phyloP scores from a whole-genome alignment of 768 basidiomycete species.

The Boletellus ananiceps region DNA sequence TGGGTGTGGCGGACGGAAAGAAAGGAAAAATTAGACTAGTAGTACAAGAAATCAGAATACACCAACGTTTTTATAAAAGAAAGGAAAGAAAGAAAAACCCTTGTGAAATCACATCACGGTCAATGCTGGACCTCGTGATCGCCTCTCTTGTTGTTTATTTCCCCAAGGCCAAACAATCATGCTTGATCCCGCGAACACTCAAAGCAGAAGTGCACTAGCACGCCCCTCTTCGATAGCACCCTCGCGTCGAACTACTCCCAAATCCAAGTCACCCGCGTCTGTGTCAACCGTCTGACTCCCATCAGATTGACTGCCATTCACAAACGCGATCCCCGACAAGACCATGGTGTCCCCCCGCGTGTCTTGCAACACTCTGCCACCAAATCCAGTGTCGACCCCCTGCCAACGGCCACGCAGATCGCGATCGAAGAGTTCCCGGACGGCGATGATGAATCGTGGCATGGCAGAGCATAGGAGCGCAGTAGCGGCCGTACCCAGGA shows the following conservation, averaged over 20 bases:
- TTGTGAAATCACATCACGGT: too few species aligned
- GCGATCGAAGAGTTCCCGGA: neutral
- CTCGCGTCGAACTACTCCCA: neutral
- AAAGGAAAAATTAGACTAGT: too few species aligned
- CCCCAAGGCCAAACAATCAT: too few species aligned
- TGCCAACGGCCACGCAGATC: neutral
- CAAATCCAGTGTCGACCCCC: slow-evolving; percentile 14
- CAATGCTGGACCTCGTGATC: too few species aligned
- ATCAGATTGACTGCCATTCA: neutral
- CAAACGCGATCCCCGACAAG: neutral
- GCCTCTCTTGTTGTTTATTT: too few species aligned
- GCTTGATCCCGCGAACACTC: too few species aligned
- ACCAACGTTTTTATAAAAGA: too few species aligned
- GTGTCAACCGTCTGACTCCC: neutral
- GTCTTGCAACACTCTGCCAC: neutral
- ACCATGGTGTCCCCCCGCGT: neutral
- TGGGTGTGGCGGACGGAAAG: too few species aligned
- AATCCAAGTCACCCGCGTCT: neutral
- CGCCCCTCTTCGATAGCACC: neutral
- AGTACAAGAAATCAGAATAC: too few species aligned
- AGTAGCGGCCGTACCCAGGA: neutral
- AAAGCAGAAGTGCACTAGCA: too few species aligned
- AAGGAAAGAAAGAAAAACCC: too few species aligned
- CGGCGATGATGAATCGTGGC: slow-evolving; percentile 14
- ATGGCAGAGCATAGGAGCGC: neutral